phyloP scores from a whole-genome alignment of 2,329 filamentous ascomycete genomes.

The Colletotrichum filicis region DNA sequence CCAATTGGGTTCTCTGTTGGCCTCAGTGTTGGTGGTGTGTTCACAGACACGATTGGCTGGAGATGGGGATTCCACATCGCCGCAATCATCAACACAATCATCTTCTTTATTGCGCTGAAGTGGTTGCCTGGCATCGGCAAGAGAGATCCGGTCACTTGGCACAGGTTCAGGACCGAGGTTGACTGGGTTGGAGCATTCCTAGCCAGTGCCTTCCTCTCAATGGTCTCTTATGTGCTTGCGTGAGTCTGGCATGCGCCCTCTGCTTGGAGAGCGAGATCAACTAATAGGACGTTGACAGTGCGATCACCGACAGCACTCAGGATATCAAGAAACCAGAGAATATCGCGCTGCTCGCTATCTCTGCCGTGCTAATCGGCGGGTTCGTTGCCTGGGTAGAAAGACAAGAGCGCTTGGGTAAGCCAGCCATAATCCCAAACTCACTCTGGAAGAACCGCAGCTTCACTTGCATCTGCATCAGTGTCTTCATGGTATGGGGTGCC shows the following conservation, averaged over 20 bases:
- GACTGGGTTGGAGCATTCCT: conserved; percentile 31
- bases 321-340: conserved; percentile 51
- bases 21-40: conserved; percentile 30
- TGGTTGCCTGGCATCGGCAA: conserved; percentile 56
- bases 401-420: conserved; percentile 57
- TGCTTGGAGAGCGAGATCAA: not conserved
- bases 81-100: conserved; percentile 45
- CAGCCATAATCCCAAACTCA: conserved; percentile 68
- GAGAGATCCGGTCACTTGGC: conserved; percentile 47
- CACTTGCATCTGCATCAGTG: conserved; percentile 59
- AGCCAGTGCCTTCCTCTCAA: conserved; percentile 18
- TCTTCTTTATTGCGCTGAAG: conserved; percentile 52
- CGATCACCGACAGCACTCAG: conserved; percentile 14
- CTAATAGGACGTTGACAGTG: not conserved
- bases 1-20: conserved; percentile 32
- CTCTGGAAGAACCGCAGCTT: conserved; percentile 66
- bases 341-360: conserved; percentile 55
- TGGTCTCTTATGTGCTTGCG: conserved; percentile 33
- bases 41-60: conserved; percentile 33
- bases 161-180: conserved; percentile 30
- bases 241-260: conserved; percentile 43
- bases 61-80: conserved; percentile 32
- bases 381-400: conserved; percentile 67
- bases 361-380: conserved; percentile 52
- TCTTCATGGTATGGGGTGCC: conserved; percentile 53